Evolutionary conservation across 202 grass and related monocot species (phyloP).

Genomic region (Zizania palustris): DNA sequence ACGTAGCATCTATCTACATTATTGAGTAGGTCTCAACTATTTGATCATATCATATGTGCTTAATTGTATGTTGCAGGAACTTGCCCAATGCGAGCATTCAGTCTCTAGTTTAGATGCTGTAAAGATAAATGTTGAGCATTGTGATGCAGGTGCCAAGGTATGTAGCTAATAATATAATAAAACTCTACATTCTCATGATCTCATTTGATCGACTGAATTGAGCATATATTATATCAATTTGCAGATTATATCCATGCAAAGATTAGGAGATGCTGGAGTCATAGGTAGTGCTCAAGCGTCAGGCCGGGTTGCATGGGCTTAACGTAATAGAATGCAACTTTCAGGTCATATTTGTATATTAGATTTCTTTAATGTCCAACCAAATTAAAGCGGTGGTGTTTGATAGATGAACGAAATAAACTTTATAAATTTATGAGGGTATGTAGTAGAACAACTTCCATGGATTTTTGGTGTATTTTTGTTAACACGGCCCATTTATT

Average conservation of each 20-base stretch:
- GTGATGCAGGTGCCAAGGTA: conserved; percentile 59
- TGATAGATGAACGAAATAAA: neutral
- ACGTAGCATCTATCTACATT: neutral
- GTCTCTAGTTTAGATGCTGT: conserved; percentile 47
- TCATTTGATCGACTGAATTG: neutral
- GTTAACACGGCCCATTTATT: neutral
- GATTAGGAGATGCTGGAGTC: conserved; percentile 55
- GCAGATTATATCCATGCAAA: conserved; percentile 54
- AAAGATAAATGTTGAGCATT: conserved; percentile 53
- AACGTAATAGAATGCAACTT: conserved; percentile 54
- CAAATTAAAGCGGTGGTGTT: too few relatives aligned
- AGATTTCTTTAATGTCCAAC: neutral
- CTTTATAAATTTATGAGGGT: neutral
- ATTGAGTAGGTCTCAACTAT: neutral
- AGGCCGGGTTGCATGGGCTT: conserved; percentile 59
- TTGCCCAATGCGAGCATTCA: conserved; percentile 60
- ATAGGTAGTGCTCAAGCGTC: conserved; percentile 52
- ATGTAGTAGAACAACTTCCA: neutral
- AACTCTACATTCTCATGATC: neutral
- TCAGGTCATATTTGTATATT: conserved; percentile 41
- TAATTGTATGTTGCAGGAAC: conserved; percentile 42
- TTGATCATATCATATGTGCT: conserved; percentile 8
- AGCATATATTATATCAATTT: conserved; percentile 19
- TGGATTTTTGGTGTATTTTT: neutral
- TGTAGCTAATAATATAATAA: conserved; percentile 52